Conservation (phyloP, 805 yeast genomes). For the Wickerhamiella kurtzmanii region DNA sequence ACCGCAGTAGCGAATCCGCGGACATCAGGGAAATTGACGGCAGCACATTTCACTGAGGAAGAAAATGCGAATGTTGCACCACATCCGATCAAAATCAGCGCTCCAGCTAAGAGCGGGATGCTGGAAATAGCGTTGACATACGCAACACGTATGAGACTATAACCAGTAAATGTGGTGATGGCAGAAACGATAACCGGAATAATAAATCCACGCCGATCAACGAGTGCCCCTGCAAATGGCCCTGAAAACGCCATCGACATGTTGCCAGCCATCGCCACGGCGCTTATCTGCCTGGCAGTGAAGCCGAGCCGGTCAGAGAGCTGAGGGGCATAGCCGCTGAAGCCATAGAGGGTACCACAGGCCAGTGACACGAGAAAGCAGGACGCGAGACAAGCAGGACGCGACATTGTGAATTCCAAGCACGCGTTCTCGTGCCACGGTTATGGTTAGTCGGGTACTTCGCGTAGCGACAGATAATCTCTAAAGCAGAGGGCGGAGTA, state of each 20-base stretch:
- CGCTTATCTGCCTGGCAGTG: constrained; percentile 48
- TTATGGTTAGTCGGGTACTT: too few relatives aligned
- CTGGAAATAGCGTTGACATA: constrained; percentile 29
- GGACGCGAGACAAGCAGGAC: constrained; percentile 13
- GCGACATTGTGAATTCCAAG: constrained; percentile 15
- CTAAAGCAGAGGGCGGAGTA: not conserved
- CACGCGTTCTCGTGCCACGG: too few relatives aligned
- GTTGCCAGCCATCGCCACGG: constrained; percentile 54
- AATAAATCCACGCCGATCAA: constrained; percentile 50
- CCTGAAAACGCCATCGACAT: constrained; percentile 53
- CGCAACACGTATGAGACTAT: constrained; percentile 40
- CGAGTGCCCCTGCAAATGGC: constrained; percentile 52
- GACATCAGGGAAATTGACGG: constrained; percentile 49
- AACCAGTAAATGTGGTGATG: constrained; percentile 38
- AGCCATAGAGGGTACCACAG: constrained; percentile 58
- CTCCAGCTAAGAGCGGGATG: constrained; percentile 31
- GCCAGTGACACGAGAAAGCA: constrained; percentile 21
- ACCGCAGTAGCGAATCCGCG: constrained; percentile 66
- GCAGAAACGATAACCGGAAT: constrained; percentile 41
- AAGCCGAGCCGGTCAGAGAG: constrained; percentile 45
- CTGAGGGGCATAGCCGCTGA: constrained; percentile 69
- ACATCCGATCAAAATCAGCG: constrained; percentile 44
- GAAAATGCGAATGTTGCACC: constrained; percentile 58
- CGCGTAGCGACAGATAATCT: too few relatives aligned
- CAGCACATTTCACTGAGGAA: constrained; percentile 60